phyloP scores from a whole-genome alignment of 306 rosid genomes.

The Senna tora region DNA sequence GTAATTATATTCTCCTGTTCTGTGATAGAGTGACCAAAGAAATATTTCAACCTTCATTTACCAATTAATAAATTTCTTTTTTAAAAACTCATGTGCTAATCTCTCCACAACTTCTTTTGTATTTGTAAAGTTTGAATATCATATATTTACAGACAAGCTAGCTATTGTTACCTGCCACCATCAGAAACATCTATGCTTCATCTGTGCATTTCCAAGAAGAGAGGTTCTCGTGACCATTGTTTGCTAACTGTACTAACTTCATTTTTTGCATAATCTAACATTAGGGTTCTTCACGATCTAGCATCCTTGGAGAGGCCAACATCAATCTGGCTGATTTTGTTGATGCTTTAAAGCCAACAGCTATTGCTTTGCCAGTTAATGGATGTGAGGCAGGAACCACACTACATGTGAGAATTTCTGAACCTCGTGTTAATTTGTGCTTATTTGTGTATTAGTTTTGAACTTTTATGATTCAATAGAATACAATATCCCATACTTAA shows the following conservation, averaged over 20 bases:
- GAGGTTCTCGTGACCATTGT: constrained; percentile 23
- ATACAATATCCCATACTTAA: constrained; percentile 10
- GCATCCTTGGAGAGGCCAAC: constrained; percentile 89
- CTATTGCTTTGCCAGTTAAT: constrained; percentile 67
- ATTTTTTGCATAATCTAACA: constrained; percentile 44
- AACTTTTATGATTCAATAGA: constrained; percentile 17
- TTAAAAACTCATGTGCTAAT: constrained; percentile 18
- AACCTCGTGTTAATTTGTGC: constrained; percentile 26
- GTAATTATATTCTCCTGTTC: constrained; percentile 25
- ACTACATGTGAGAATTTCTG: constrained; percentile 78
- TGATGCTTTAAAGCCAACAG: constrained; percentile 88
- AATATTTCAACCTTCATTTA: constrained; percentile 16
- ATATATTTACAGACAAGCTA: constrained; percentile 12
- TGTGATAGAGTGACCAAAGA: constrained; percentile 18
- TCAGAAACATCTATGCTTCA: constrained; percentile 25
- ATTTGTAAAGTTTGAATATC: constrained; percentile 33
- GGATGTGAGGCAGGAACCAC: constrained; percentile 85
- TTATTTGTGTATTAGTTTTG: constrained; percentile 21
- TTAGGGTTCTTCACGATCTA: constrained; percentile 95
- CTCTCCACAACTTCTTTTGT: constrained; percentile 3
- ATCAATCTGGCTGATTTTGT: constrained; percentile 92
- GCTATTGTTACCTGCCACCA: constrained; percentile 29
- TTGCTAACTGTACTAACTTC: constrained; percentile 42
- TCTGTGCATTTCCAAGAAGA: constrained; percentile 10
- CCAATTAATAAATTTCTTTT: constrained; percentile 13